phyloP scores from a whole-genome alignment of 805 yeast genomes.

The Metschnikowia borealis region DNA sequence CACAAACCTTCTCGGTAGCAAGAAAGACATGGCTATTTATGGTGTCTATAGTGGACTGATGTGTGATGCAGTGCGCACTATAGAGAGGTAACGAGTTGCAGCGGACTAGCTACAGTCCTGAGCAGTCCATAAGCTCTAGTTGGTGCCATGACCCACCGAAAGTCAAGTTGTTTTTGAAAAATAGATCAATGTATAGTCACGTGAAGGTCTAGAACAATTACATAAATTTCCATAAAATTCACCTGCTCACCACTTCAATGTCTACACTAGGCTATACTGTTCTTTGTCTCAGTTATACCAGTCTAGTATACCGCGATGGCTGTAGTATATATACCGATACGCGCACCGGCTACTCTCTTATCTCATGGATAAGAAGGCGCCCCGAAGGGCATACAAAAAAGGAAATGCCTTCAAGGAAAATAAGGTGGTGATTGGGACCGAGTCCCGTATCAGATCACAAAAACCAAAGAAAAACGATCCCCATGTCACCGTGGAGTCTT shows the following conservation, averaged over 20 bases:
- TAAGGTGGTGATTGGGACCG: slow-evolving; percentile 11
- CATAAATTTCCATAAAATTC: too few relatives aligned
- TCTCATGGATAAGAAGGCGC: slow-evolving; percentile 4
- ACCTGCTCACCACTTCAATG: too few relatives aligned
- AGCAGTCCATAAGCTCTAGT: not conserved
- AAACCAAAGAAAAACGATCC: slow-evolving; percentile 12
- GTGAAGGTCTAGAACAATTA: too few relatives aligned
- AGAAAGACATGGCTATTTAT: not conserved
- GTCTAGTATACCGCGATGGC: not conserved
- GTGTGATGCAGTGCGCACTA: slow-evolving; percentile 1
- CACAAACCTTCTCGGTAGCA: slow-evolving; percentile 12
- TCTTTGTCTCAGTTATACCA: too few relatives aligned
- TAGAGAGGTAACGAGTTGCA: not conserved
- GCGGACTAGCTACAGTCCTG: not conserved
- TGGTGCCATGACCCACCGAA: not conserved
- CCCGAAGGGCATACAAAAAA: slow-evolving; percentile 9
- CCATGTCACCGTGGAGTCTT: slow-evolving; percentile 47
- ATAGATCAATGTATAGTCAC: too few relatives aligned
- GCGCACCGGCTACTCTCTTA: not conserved
- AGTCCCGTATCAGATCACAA: not conserved
- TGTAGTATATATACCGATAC: not conserved
- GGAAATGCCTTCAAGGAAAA: slow-evolving; percentile 10
- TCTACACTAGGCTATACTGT: too few relatives aligned
- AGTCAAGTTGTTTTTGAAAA: too few relatives aligned
- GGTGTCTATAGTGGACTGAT: not conserved